A percentile compares a stretch with the other conserved stretches of the same genome.
These are phyloP conservation scores for Pseudozyma sp. DNA, from an alignment of 1,284 basidiomycete species.

Conservation along the genomic window DNA sequence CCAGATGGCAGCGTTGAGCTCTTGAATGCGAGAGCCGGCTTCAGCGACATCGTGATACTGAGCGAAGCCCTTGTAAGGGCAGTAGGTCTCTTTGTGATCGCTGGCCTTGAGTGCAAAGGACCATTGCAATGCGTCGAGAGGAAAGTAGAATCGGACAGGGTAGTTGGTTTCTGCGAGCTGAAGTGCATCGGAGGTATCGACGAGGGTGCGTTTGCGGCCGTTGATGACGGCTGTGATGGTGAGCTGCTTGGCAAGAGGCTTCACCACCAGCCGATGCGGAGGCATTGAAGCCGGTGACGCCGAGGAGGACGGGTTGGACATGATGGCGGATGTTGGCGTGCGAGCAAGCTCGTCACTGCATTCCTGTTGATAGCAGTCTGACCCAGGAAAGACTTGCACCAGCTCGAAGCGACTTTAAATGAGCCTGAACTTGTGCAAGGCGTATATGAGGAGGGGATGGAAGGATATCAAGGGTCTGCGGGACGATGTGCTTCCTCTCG, in stretches of 20 bases:
- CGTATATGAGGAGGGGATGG: no score
- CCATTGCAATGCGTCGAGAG: conserved; percentile 30
- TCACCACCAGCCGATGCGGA: conserved; percentile 30
- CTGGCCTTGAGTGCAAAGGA: conserved; percentile 32
- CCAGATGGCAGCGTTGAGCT: conserved; percentile 41
- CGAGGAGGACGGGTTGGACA: conserved; percentile 17
- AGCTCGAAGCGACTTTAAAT: no score
- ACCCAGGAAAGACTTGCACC: no score
- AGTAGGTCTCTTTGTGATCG: conserved; percentile 36
- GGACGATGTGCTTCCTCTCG: no score
- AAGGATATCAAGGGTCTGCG: no score
- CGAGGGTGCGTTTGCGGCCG: conserved; percentile 27
- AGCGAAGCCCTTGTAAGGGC: conserved; percentile 49
- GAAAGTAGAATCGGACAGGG: conserved; percentile 44
- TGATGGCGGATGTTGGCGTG: not conserved
- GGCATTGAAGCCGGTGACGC: conserved; percentile 24
- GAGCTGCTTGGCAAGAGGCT: conserved; percentile 25
- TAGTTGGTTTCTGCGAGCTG: conserved; percentile 46
- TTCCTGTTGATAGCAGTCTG: not conserved
- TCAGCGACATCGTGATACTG: conserved; percentile 33
- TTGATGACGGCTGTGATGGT: conserved; percentile 31
- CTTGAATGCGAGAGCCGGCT: conserved; percentile 17
- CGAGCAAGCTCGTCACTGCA: not conserved
- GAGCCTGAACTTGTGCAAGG: not conserved
- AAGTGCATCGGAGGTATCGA: conserved; percentile 31